Percentiles rank a stretch among this genome's conserved stretches.
Evolutionary conservation across 1,284 basidiomycete species (phyloP).

Genomic region (Tilletia setariae): DNA sequence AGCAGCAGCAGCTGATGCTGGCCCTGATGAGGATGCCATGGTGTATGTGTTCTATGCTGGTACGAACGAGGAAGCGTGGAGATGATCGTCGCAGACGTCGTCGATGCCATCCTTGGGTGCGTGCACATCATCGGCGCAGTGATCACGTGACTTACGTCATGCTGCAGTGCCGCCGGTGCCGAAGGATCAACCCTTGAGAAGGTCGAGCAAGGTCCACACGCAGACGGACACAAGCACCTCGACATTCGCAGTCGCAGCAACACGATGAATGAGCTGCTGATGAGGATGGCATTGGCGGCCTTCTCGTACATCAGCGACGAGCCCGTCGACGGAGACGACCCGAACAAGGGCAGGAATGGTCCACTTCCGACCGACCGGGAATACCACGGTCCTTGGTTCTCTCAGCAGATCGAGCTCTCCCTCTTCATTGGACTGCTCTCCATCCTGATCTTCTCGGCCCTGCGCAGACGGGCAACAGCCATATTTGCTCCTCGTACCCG

Average conservation of each 20-base stretch:
- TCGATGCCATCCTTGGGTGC: not conserved
- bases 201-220: too few relatives aligned
- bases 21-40: not conserved
- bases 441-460: conserved; percentile 82
- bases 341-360: not conserved
- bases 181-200: too few relatives aligned
- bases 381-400: conserved; percentile 76
- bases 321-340: not conserved
- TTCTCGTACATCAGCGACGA: not conserved
- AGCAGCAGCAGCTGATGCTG: not conserved
- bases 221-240: not conserved
- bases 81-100: not conserved
- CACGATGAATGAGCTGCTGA: not conserved
- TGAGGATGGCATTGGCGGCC: not conserved
- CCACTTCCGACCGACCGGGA: conserved; percentile 18
- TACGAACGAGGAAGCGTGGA: not conserved
- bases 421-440: conserved; percentile 72
- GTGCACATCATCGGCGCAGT: not conserved
- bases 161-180: too few relatives aligned
- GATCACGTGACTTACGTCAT: conserved; percentile 2
- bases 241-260: too few relatives aligned
- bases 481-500: conserved; percentile 89
- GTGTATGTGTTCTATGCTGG: not conserved
- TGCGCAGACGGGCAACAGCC: conserved; percentile 79
- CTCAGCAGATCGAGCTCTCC: conserved; percentile 80